Evolutionary conservation across 192 early-diverging fungal species (phyloP).

Genomic region (Diversispora epigaea): DNA sequence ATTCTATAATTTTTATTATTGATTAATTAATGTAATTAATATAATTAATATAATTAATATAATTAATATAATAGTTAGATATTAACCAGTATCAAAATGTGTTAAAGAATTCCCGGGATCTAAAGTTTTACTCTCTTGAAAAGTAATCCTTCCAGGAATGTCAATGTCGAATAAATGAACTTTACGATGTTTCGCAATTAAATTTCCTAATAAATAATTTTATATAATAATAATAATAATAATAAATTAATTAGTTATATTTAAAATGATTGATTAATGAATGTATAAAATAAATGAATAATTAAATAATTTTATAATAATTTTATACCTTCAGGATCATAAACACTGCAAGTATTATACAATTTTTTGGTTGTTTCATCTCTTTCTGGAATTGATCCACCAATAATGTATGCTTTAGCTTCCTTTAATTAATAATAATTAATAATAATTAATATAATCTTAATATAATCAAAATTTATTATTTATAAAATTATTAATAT

Average conservation of each 20-base stretch:
- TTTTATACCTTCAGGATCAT: conserved; percentile 52
- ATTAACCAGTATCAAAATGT: conserved; percentile 67
- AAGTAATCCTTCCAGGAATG: conserved; percentile 88
- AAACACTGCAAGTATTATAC: conserved; percentile 85
- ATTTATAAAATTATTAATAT: neutral
- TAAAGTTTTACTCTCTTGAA: conserved; percentile 87
- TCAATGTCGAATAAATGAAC: conserved; percentile 97
- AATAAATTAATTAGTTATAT: neutral
- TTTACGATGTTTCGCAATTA: conserved; percentile 72
- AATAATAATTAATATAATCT: too few species aligned
- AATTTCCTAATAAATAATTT: conserved; percentile 36
- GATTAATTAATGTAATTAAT: neutral
- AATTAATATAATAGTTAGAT: neutral
- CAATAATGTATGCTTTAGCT: conserved; percentile 81
- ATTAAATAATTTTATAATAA: neutral
- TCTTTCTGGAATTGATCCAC: conserved; percentile 89
- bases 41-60: neutral
- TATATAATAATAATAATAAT: neutral
- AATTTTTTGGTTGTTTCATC: conserved; percentile 52
- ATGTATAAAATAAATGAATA: too few species aligned
- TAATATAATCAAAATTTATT: neutral
- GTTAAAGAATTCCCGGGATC: conserved; percentile 75
- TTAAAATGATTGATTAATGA: neutral
- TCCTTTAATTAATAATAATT: conserved; percentile 44
- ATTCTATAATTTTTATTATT: conserved; percentile 43